Percentiles rank a stretch among this genome's conserved stretches.
These are phyloP conservation scores for Cornus kousa DNA, from an alignment of 148 eudicot genomes.

Conservation along the genomic window DNA sequence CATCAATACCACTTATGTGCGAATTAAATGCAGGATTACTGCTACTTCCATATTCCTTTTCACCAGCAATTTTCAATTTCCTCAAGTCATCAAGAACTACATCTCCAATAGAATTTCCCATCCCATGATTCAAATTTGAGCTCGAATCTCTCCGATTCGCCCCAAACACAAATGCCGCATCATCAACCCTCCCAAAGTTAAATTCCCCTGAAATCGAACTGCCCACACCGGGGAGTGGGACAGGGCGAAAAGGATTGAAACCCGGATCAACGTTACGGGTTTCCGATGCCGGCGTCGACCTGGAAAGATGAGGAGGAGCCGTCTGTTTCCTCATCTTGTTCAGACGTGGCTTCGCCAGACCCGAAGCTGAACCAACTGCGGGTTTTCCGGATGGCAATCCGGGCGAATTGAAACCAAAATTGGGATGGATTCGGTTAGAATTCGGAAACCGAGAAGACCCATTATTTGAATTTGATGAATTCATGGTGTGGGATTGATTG, in stretches of 20 bases:
- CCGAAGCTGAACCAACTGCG: conserved; percentile 29
- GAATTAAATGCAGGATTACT: no score
- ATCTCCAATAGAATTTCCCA: conserved; percentile 23
- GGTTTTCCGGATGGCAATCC: conserved; percentile 24
- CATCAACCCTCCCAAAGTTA: conserved; percentile 16
- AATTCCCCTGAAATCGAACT: conserved; percentile 12
- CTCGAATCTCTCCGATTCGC: neutral
- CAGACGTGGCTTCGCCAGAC: conserved; percentile 52
- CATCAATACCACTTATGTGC: conserved; percentile 8
- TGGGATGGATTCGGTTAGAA: conserved; percentile 24
- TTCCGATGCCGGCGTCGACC: conserved; percentile 30
- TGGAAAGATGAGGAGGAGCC: conserved; percentile 21
- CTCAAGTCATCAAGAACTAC: conserved; percentile 44
- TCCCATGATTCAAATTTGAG: conserved; percentile 23
- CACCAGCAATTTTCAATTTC: conserved; percentile 37
- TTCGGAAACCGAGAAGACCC: conserved; percentile 34
- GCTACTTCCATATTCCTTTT: conserved; percentile 11
- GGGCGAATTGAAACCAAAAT: no score
- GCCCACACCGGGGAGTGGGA: conserved; percentile 18
- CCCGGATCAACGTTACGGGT: conserved; percentile 43
- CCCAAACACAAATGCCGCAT: conserved; percentile 25
- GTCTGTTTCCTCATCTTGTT: conserved; percentile 45
- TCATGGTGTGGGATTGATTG: conserved; percentile 25
- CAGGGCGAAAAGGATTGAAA: conserved; percentile 43
- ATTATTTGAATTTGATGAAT: conserved; percentile 19